Evolutionary conservation across 768 basidiomycete species (phyloP), one percentile per base, ranked within the genome.

Genomic region (Asterophora parasitica): DNA sequence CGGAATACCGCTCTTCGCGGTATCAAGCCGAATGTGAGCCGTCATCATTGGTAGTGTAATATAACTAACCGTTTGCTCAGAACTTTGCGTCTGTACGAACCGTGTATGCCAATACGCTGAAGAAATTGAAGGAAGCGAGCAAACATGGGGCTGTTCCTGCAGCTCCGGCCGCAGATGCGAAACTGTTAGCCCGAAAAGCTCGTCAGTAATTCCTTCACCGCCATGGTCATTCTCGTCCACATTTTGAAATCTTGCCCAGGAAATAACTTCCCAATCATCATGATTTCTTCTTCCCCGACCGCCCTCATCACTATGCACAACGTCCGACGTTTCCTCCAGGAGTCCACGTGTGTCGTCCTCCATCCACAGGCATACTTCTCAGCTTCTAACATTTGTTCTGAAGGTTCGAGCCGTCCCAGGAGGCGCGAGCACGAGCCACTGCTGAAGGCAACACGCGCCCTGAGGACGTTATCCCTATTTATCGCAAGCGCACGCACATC

Each of bases 221-320:
- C 23, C 20, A 30, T 4, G 4, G 28, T n/a, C n/a, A 15, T 13
- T 28, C 9, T 44, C 12, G 6, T 3, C 32, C 10, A 42, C 27
- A 16, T 32, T 15, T n/a, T 8, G 38, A 19, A 7, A 31, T 9
- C 23, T 31, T 31, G 4, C 20, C 17, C 42, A 89, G 85, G 79
- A 54, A 82, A 82, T 60, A 81, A 78, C 58, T 87, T 87, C 66
- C 95, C 95, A 0, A 98, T 99, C 60, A 96, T 98, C 65, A 88
- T 98, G 72, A 93, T 99, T 35, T 95, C 94, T 0, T 95, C 93
- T 0, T 93, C 88, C 12, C 93, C 93, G 0, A 97, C 95, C 1
- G 84, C 92, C 3, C 79, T 99, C 46, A 85, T 99, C 61, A 96
- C 92, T 5, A 96, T 99, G 92, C 84, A 93, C 78, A 99, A 99